phyloP scores from a whole-genome alignment of 164 flowering plant genomes.

The Piper longum region DNA sequence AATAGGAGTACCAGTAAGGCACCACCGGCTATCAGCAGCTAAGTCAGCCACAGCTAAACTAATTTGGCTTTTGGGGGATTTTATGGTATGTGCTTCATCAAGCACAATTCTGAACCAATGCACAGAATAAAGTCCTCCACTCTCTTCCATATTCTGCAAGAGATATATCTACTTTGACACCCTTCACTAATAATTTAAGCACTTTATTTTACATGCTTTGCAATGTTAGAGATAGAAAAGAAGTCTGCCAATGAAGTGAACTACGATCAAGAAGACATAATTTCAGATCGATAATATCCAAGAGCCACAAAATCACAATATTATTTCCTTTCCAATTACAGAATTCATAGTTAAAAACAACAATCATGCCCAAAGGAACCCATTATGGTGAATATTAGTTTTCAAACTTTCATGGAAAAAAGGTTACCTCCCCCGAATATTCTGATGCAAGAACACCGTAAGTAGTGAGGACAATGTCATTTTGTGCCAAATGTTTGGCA shows the following conservation, averaged over 20 bases:
- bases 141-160: slow-evolving; percentile 52
- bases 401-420: not conserved
- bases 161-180: too few species aligned
- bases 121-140: slow-evolving; percentile 68
- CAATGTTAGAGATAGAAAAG: too few species aligned
- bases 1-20: slow-evolving; percentile 97
- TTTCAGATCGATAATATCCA: too few species aligned
- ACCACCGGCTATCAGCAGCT: slow-evolving; percentile 89
- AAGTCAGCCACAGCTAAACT: slow-evolving; percentile 84
- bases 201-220: too few species aligned
- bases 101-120: slow-evolving; percentile 91
- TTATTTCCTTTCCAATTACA: too few species aligned
- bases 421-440: slow-evolving; percentile 67
- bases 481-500: slow-evolving; percentile 55
- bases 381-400: not conserved
- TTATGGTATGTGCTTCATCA: slow-evolving; percentile 97
- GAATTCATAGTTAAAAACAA: not conserved
- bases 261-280: too few species aligned
- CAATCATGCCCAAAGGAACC: not conserved
- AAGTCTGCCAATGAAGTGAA: too few species aligned
- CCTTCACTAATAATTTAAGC: too few species aligned
- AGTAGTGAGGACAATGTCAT: slow-evolving; percentile 81
- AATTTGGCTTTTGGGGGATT: slow-evolving; percentile 78
- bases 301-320: too few species aligned
- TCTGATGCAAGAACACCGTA: slow-evolving; percentile 91